Percentiles rank a stretch among this genome's conserved stretches.
Evolutionary conservation across 108 stramenopile genomes (phyloP).

Genomic region (Fistulifera solaris): DNA sequence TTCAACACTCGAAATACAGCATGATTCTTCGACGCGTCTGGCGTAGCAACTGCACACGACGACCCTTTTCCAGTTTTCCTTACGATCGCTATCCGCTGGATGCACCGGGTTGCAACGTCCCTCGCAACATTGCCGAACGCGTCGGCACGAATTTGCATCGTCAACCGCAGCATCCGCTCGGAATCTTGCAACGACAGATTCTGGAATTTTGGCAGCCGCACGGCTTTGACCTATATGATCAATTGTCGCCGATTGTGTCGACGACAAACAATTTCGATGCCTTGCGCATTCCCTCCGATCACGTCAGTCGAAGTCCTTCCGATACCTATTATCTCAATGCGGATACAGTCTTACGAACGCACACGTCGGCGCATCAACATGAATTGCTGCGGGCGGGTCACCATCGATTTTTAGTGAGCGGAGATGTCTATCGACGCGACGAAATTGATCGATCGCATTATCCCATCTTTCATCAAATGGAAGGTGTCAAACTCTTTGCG

Average conservation of each 20-base stretch:
- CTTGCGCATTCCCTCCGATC: slow-evolving; percentile 73
- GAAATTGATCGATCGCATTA: slow-evolving; percentile 96
- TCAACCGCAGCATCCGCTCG: slow-evolving; percentile 72
- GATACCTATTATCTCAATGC: slow-evolving; percentile 93
- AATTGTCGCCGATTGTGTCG: slow-evolving; percentile 47
- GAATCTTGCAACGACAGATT: slow-evolving; percentile 80
- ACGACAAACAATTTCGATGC: slow-evolving; percentile 51
- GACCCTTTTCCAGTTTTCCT: not conserved
- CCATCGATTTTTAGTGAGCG: slow-evolving; percentile 76
- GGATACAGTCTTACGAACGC: slow-evolving; percentile 74
- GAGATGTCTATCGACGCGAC: slow-evolving; percentile 97
- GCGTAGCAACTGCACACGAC: too few species aligned
- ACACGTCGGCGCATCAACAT: slow-evolving; percentile 92
- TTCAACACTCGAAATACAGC: too few species aligned
- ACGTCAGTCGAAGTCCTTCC: slow-evolving; percentile 68
- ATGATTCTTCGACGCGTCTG: too few species aligned
- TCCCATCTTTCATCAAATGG: slow-evolving; percentile 99
- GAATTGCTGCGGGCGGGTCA: slow-evolving; percentile 50
- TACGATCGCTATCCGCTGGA: slow-evolving; percentile 1
- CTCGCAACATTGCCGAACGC: slow-evolving; percentile 65
- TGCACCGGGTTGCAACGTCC: slow-evolving; percentile 67
- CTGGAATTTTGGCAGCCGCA: slow-evolving; percentile 45
- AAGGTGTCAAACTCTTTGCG: slow-evolving; percentile 84
- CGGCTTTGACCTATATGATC: slow-evolving; percentile 28
- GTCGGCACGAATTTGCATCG: slow-evolving; percentile 68